phyloP scores from a whole-genome alignment of 2,329 filamentous ascomycete genomes.

The Aspergillus japonicus region DNA sequence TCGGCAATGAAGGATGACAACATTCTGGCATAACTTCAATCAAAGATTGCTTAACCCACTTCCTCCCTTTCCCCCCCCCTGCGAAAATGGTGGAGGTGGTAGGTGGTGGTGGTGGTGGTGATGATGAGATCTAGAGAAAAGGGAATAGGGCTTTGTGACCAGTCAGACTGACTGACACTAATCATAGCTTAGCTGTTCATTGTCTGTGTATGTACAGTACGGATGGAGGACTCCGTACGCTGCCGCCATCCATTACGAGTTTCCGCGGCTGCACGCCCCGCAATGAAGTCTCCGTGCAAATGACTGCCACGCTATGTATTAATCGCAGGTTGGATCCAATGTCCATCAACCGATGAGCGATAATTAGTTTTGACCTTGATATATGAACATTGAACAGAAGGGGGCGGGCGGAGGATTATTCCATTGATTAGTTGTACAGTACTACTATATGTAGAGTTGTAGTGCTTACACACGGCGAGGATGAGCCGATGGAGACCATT shows the following conservation, averaged over 20 bases:
- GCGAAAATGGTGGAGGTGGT: background rate
- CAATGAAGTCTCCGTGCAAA: background rate
- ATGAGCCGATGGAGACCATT: slow-evolving; percentile 6
- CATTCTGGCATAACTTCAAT: slow-evolving; percentile 1
- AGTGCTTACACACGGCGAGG: background rate
- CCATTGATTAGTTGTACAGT: background rate
- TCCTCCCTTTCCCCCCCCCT: background rate
- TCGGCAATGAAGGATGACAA: slow-evolving; percentile 15
- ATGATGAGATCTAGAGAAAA: no score
- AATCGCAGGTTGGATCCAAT: no score
- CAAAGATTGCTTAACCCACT: background rate
- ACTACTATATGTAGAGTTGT: no score
- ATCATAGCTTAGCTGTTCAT: no score
- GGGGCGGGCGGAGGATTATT: slow-evolving; percentile 6
- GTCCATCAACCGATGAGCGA: background rate
- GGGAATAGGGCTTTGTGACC: no score
- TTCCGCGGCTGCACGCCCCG: background rate
- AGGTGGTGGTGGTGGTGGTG: background rate
- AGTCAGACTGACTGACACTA: no score
- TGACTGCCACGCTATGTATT: background rate
- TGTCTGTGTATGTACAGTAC: no score
- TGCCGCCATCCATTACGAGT: background rate
- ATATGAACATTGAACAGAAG: slow-evolving; percentile 1
- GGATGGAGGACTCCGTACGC: no score
- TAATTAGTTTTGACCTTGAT: background rate